Percentiles rank a stretch among this genome's conserved stretches.
Evolutionary conservation across 371 early-diverging fungal species (phyloP).

Genomic region (Syncephalastrum contaminatum): DNA sequence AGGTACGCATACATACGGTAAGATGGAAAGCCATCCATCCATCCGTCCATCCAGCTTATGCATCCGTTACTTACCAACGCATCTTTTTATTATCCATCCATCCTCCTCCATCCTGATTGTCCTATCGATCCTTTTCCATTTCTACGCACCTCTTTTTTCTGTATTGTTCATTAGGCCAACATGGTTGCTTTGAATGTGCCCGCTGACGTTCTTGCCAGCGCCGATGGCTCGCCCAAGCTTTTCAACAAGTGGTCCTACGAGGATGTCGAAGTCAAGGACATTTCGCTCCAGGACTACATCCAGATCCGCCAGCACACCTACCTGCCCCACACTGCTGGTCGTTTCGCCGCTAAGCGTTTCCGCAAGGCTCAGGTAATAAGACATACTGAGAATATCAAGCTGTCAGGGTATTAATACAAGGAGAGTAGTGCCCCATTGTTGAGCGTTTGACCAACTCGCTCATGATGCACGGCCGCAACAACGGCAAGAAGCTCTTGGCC

Average conservation of each 20-base stretch:
- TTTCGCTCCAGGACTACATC: conserved; percentile 94
- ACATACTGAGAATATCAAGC: too few relatives aligned
- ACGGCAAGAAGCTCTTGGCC: conserved; percentile 99
- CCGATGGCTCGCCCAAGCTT: conserved; percentile 70
- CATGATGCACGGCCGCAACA: conserved; percentile 99
- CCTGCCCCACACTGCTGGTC: conserved; percentile 98
- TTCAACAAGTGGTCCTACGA: conserved; percentile 97
- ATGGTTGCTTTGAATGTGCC: conserved; percentile 69
- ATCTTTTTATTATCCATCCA: too few relatives aligned
- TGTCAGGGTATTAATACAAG: background rate
- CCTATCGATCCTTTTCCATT: too few relatives aligned
- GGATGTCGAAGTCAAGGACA: conserved; percentile 95
- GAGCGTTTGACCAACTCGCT: conserved; percentile 99
- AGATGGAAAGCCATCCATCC: too few relatives aligned
- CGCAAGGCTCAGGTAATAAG: conserved; percentile 89
- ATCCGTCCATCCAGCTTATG: too few relatives aligned
- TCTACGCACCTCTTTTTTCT: too few relatives aligned
- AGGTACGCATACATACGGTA: too few relatives aligned
- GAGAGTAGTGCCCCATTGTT: conserved; percentile 92
- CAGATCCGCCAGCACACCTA: conserved; percentile 93
- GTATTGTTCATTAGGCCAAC: conserved; percentile 17
- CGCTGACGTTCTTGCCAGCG: conserved; percentile 61
- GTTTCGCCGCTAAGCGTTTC: conserved; percentile 97
- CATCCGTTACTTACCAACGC: too few relatives aligned
- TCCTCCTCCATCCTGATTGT: too few relatives aligned